Evolutionary conservation across 169 alveolate genomes (phyloP).

Genomic region (Eimeria nieschulzi): DNA sequence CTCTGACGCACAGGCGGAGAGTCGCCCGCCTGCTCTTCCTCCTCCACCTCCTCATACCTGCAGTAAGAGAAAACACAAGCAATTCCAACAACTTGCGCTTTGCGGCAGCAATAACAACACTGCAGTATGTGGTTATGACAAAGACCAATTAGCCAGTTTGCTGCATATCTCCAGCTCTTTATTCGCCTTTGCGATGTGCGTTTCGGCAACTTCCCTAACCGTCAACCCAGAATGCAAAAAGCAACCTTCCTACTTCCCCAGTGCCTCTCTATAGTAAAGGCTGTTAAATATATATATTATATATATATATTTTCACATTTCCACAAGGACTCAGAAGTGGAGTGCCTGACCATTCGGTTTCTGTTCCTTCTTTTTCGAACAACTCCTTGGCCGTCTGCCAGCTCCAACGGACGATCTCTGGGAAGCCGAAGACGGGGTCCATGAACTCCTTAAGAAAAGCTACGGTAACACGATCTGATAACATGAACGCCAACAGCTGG

Average conservation of each 20-base stretch:
- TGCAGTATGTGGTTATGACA: too few species aligned
- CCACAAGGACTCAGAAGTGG: neutral
- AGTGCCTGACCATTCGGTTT: constrained; percentile 83
- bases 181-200: too few species aligned
- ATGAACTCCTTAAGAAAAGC: constrained; percentile 89
- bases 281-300: too few species aligned
- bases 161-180: too few species aligned
- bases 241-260: too few species aligned
- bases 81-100: neutral
- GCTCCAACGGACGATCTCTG: constrained; percentile 88
- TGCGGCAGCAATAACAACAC: too few species aligned
- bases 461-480: constrained; percentile 91
- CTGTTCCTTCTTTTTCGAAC: constrained; percentile 82
- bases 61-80: neutral
- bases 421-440: constrained; percentile 96
- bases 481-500: neutral
- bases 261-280: too few species aligned
- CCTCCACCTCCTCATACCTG: constrained; percentile 64
- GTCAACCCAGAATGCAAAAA: too few species aligned
- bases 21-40: constrained; percentile 11
- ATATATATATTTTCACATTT: too few species aligned
- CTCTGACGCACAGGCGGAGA: constrained; percentile 11
- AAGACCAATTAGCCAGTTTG: too few species aligned
- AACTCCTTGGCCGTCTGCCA: constrained; percentile 90
- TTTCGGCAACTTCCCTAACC: too few species aligned